These are phyloP conservation scores for Gymnopilus dilepis DNA, from an alignment of 768 basidiomycete genomes.

Conservation along the genomic window DNA sequence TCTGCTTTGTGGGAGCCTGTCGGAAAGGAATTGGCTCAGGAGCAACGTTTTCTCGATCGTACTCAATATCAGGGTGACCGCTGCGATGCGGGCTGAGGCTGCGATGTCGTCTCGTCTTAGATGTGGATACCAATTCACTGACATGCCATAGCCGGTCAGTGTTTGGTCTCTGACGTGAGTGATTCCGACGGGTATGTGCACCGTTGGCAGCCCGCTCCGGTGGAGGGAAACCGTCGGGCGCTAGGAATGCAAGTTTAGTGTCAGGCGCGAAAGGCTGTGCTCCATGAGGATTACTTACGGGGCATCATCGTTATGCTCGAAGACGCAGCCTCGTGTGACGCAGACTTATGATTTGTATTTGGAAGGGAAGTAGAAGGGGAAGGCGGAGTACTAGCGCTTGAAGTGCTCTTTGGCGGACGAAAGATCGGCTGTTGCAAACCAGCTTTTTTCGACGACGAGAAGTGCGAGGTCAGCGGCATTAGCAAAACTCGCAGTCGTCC, in stretches of 20 bases:
- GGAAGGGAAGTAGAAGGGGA: neutral
- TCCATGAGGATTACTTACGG: slow-evolving; percentile 20
- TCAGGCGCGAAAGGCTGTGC: slow-evolving; percentile 21
- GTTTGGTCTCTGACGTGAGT: neutral
- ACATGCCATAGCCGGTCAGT: slow-evolving; percentile 17
- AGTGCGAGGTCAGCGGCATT: slow-evolving; percentile 39
- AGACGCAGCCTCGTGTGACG: slow-evolving; percentile 3
- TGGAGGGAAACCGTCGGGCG: slow-evolving; percentile 17
- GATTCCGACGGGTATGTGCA: neutral
- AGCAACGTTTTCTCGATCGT: slow-evolving; percentile 35
- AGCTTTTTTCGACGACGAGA: slow-evolving; percentile 25
- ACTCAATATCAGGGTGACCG: slow-evolving; percentile 15
- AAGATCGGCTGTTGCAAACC: neutral
- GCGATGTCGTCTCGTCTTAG: slow-evolving; percentile 6
- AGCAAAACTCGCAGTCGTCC: slow-evolving; percentile 40
- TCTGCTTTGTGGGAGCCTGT: slow-evolving; percentile 34
- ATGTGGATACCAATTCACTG: slow-evolving; percentile 9
- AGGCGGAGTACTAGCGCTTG: neutral
- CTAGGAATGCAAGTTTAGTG: slow-evolving; percentile 20
- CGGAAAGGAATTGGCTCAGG: slow-evolving; percentile 24
- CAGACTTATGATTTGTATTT: neutral
- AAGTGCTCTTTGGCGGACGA: neutral
- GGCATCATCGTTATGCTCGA: slow-evolving; percentile 17
- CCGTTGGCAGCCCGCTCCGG: neutral
- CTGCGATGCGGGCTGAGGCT: slow-evolving; percentile 10